Conservation (phyloP, 768 basidiomycete species). For the Paxillus ammoniavirescens region DNA sequence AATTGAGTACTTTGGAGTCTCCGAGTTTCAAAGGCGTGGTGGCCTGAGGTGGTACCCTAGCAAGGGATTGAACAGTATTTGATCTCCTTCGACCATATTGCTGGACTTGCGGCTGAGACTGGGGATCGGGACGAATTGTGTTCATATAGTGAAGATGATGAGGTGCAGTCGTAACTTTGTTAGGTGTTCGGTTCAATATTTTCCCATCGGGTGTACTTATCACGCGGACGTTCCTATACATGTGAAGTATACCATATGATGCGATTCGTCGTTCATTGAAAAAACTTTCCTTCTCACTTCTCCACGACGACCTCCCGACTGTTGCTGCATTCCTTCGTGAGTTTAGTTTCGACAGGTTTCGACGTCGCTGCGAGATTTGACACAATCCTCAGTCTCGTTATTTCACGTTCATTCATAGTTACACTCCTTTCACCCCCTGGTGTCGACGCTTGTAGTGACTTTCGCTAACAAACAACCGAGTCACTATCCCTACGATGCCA, state of each 20-base stretch:
- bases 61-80: constrained; percentile 70
- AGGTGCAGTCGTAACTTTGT: too few species aligned
- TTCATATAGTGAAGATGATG: constrained; percentile 42
- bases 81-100: constrained; percentile 63
- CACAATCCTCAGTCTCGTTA: neutral
- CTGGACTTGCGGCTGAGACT: constrained; percentile 35
- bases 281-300: neutral
- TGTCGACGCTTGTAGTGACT: neutral
- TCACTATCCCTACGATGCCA: neutral
- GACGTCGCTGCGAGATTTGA: neutral
- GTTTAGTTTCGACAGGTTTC: neutral
- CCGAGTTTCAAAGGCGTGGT: constrained; percentile 52
- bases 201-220: too few species aligned
- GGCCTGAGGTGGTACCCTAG: constrained; percentile 42
- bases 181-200: neutral
- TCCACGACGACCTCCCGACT: neutral
- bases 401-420: constrained; percentile 59
- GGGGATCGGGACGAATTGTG: constrained; percentile 63
- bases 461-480: neutral
- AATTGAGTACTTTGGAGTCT: constrained; percentile 59
- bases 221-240: too few species aligned
- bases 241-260: too few species aligned
- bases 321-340: constrained; percentile 5
- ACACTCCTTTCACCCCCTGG: constrained; percentile 18
- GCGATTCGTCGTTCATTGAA: too few species aligned